These are phyloP conservation scores for Penicillium desertorum DNA, from an alignment of 495 filamentous ascomycete species.

Conservation along the genomic window DNA sequence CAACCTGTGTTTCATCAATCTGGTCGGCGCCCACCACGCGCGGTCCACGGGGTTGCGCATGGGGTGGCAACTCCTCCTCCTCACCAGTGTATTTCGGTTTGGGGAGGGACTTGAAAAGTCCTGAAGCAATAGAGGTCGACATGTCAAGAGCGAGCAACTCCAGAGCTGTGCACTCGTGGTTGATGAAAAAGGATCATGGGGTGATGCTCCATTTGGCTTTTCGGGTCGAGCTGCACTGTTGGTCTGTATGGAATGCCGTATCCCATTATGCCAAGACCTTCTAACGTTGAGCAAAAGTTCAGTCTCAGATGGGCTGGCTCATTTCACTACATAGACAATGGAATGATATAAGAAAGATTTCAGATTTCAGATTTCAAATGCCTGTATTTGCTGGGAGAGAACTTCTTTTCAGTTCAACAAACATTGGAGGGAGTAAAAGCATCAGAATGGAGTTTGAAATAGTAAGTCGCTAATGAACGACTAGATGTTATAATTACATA, in stretches of 20 bases:
- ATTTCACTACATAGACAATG: not conserved
- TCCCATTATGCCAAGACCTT: slow-evolving; percentile 14
- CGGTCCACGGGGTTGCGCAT: slow-evolving; percentile 72
- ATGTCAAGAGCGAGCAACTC: slow-evolving; percentile 43
- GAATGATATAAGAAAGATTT: not conserved
- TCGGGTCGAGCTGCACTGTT: slow-evolving; percentile 21
- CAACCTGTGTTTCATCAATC: slow-evolving; percentile 82
- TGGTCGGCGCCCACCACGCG: slow-evolving; percentile 75
- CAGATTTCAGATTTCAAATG: too few relatives aligned
- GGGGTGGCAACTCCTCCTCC: slow-evolving; percentile 72
- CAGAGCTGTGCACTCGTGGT: slow-evolving; percentile 21
- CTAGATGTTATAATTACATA: slow-evolving; percentile 14
- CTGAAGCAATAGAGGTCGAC: slow-evolving; percentile 65
- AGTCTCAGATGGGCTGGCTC: not conserved
- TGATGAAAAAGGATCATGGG: slow-evolving; percentile 14
- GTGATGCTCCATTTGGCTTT: slow-evolving; percentile 26
- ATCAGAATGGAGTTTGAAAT: not conserved
- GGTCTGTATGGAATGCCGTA: slow-evolving; percentile 21
- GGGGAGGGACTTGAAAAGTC: slow-evolving; percentile 79
- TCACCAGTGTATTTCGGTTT: slow-evolving; percentile 87
- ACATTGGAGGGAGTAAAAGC: not conserved
- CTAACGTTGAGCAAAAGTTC: not conserved
- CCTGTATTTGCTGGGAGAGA: not conserved
- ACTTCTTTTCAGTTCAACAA: not conserved
- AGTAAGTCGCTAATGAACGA: slow-evolving; percentile 12